Percentiles rank a stretch among this genome's conserved stretches.
These are phyloP conservation scores for Golubevia pallescens DNA, from an alignment of 1,284 basidiomycete genomes.

Conservation along the genomic window DNA sequence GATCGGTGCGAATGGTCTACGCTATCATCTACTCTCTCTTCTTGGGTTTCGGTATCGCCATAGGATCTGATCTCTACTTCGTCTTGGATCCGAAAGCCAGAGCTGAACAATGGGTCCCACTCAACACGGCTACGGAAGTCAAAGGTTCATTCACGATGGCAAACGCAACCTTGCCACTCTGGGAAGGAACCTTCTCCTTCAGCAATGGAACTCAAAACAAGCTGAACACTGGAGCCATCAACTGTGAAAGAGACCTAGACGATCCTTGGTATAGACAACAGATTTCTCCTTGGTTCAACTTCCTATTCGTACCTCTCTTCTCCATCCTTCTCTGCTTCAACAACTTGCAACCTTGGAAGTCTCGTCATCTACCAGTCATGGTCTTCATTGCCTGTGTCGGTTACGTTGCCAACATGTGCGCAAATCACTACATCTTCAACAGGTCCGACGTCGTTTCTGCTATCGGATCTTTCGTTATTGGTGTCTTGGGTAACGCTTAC, in stretches of 20 bases:
- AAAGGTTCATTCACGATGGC: constrained; percentile 79
- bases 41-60: constrained; percentile 84
- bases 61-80: constrained; percentile 83
- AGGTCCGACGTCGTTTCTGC: constrained; percentile 81
- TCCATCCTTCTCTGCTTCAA: constrained; percentile 75
- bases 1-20: constrained; percentile 87
- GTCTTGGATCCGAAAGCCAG: constrained; percentile 73
- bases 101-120: constrained; percentile 14
- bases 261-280: constrained; percentile 80
- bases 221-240: constrained; percentile 56
- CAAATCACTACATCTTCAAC: constrained; percentile 83
- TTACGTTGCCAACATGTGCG: constrained; percentile 70
- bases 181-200: constrained; percentile 27
- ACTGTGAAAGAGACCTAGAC: constrained; percentile 74
- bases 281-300: constrained; percentile 77
- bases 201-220: constrained; percentile 37
- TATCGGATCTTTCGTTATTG: constrained; percentile 85
- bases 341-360: constrained; percentile 77
- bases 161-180: constrained; percentile 66
- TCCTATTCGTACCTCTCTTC: constrained; percentile 82
- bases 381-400: constrained; percentile 81
- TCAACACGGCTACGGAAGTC: constrained; percentile 67
- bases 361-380: constrained; percentile 79
- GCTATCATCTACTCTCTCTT: constrained; percentile 88
- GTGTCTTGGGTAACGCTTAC: constrained; percentile 80